A percentile compares a stretch with the other conserved stretches of the same genome.
Evolutionary conservation across 176 grass and related monocot genomes (phyloP).

Genomic region (Oryza coarctata): DNA sequence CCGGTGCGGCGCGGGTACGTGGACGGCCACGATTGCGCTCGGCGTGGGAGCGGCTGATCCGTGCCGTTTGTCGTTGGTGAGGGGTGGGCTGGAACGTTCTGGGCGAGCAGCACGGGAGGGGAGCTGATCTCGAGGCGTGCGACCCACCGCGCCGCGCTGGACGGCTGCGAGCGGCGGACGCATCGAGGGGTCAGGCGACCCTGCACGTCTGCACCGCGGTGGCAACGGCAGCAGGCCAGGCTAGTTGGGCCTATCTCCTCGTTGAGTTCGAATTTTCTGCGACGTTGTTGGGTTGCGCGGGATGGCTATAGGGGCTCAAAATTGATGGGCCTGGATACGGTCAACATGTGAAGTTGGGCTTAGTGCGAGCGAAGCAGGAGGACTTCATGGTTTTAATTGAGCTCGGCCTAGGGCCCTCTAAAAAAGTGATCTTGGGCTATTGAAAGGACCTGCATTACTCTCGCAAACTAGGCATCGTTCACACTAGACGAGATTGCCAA

Average conservation of each 20-base stretch:
- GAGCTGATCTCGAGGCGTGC: background rate
- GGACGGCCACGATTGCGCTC: background rate
- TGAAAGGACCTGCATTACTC: no score
- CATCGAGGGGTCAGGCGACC: background rate
- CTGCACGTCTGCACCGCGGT: background rate
- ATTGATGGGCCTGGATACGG: background rate
- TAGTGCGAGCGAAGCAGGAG: background rate
- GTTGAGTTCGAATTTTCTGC: background rate
- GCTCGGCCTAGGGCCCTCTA: no score
- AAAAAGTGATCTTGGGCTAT: no score
- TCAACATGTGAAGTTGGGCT: no score
- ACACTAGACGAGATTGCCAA: no score
- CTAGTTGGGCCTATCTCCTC: background rate
- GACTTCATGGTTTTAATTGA: no score
- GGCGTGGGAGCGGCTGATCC: background rate
- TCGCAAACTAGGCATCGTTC: no score
- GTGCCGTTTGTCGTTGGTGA: background rate
- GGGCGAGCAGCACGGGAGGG: no score
- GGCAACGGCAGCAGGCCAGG: no score
- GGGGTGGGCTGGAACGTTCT: conserved; percentile 5
- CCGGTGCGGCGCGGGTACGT: background rate
- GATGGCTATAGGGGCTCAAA: no score
- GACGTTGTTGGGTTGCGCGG: no score
- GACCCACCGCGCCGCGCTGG: background rate
- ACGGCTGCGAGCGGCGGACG: conserved; percentile 27